Evolutionary conservation across 2,329 filamentous ascomycete genomes (phyloP), one percentile per base, ranked within the genome.

Genomic region (Cytospora schulzeri): DNA sequence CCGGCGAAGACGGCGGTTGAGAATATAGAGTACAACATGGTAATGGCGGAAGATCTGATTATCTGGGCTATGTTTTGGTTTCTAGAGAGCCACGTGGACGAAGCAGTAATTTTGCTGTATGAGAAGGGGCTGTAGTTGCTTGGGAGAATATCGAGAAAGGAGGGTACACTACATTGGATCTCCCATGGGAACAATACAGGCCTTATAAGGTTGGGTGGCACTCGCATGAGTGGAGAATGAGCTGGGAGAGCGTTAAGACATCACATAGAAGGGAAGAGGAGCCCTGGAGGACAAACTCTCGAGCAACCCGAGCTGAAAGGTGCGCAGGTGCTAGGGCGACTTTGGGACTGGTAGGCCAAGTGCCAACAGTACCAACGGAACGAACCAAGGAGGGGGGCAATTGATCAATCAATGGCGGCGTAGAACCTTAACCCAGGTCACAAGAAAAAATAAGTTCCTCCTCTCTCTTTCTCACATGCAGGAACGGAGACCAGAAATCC

Each of bases 1-100:
- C 81, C 80, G 70, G 83, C 79, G 56, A 86, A 75, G 69, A 84
- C 80, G 70, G 86, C 75, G 67, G 80, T 73, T 68, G 84, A 74
- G 70, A 82, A 70, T 17, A 54, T 73, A 63, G 70, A 66, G 67
- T 77, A 66, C 77, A 82, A 84, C 83, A 85, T 85, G 48, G 55
- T 77, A 68, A 41, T 41, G 33, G 54, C 35, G 48, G 19, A 17
- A 4, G 53, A 26, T 35, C 24, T n/a, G 51, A 33, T 17, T 26
- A n/a, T 48, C n/a, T 48, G 45, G 22, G 52, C 31, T 48, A 29
- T 35, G 28, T 24, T 17, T 9, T 15, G 14, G 7, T 35, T 7
- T 17, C 24, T 8, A 14, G 7, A 17, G 12, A 35, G 11, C n/a
- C 9, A 15, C 24, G 15, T n/a, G n/a, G 28, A 15, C 24, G 15